Evolutionary conservation across 1,284 basidiomycete genomes (phyloP).

Genomic region (Pterula multifida): DNA sequence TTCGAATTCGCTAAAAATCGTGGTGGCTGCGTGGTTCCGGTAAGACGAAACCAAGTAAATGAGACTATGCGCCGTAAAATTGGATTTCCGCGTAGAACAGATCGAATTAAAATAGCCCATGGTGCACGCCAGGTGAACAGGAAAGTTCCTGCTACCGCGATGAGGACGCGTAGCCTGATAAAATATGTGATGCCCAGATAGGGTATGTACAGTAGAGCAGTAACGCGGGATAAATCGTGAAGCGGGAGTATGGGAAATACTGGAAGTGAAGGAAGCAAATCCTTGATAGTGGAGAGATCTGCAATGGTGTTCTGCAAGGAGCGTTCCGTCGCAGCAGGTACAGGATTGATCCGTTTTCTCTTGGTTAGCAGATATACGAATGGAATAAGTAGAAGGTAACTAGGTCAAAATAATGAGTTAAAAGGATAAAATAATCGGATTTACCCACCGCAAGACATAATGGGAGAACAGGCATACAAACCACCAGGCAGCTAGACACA

Average conservation of each 20-base stretch:
- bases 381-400: constrained; percentile 28
- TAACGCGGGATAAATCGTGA: constrained; percentile 31
- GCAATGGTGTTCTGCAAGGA: constrained; percentile 43
- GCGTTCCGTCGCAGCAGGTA: constrained; percentile 44
- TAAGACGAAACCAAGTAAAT: constrained; percentile 32
- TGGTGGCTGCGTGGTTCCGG: constrained; percentile 36
- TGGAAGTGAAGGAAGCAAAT: constrained; percentile 29
- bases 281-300: constrained; percentile 43
- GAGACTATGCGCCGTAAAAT: constrained; percentile 51
- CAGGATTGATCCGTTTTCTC: constrained; percentile 12
- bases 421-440: constrained; percentile 3
- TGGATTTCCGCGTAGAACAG: constrained; percentile 49
- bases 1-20: constrained; percentile 15
- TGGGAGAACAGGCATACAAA: constrained; percentile 54
- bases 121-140: constrained; percentile 53
- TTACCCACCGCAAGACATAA: constrained; percentile 36
- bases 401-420: constrained; percentile 23
- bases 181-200: constrained; percentile 28
- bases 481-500: constrained; percentile 68
- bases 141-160: constrained; percentile 48
- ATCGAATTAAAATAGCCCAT: constrained; percentile 43
- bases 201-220: constrained; percentile 40
- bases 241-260: constrained; percentile 15
- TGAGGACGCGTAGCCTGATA: constrained; percentile 43
- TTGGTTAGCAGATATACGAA: constrained; percentile 21